Conservation (phyloP, 257 asterid species). For the Solanum boliviense region DNA sequence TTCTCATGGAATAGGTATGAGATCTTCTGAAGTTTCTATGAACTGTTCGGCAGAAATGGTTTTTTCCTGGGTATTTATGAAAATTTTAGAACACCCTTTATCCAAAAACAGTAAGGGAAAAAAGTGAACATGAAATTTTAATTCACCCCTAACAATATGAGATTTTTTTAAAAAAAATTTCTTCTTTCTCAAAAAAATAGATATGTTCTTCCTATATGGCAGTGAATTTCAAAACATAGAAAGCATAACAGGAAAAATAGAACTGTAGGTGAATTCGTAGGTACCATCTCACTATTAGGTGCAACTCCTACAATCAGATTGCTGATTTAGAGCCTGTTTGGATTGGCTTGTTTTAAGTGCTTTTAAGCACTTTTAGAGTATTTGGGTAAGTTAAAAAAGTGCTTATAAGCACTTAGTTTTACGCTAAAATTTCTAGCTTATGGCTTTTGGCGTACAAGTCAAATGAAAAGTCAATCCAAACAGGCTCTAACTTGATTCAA, state of each 20-base stretch:
- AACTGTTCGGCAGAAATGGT: not conserved
- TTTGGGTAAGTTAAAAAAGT: not conserved
- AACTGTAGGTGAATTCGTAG: not conserved
- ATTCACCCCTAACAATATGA: not conserved
- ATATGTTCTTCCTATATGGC: not conserved
- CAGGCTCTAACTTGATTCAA: not conserved
- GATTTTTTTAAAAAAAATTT: too few relatives aligned
- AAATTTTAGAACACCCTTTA: not conserved
- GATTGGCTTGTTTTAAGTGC: not conserved
- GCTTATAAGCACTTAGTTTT: not conserved
- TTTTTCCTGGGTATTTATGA: not conserved
- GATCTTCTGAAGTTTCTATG: not conserved
- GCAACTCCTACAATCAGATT: not conserved
- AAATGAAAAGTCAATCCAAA: not conserved
- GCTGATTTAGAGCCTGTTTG: not conserved
- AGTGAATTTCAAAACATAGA: not conserved
- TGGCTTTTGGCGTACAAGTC: not conserved
- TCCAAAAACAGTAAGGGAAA: not conserved
- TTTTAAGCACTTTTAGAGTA: not conserved
- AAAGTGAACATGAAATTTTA: not conserved
- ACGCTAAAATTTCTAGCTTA: not conserved
- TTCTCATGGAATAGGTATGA: slow-evolving; percentile 81
- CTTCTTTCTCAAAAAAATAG: not conserved
- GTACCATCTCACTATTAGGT: not conserved
- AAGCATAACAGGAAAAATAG: not conserved